Evolutionary conservation across 1,284 basidiomycete species (phyloP).

Genomic region (Fistulina hepatica): DNA sequence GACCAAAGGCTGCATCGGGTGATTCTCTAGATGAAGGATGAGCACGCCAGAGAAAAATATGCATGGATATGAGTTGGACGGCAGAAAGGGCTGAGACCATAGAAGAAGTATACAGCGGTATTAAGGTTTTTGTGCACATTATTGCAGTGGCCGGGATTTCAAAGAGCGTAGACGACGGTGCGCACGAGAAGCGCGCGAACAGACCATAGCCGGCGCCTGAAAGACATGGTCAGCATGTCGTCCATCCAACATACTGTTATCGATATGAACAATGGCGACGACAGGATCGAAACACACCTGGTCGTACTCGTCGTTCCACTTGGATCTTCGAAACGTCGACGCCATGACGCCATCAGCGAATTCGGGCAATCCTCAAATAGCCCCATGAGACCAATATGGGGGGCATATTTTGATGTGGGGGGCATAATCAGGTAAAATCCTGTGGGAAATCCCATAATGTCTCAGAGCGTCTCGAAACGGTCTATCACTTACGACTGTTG

Average conservation of each 20-base stretch:
- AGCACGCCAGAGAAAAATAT: constrained; percentile 47
- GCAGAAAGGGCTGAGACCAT: constrained; percentile 35
- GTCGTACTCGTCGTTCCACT: too few relatives aligned
- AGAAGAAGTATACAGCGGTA: constrained; percentile 40
- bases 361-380: too few relatives aligned
- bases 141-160: constrained; percentile 58
- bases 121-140: constrained; percentile 59
- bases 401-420: too few relatives aligned
- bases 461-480: too few relatives aligned
- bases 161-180: constrained; percentile 51
- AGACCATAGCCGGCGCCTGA: constrained; percentile 52
- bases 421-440: too few relatives aligned
- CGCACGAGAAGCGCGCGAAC: constrained; percentile 32
- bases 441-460: too few relatives aligned
- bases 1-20: constrained; percentile 51
- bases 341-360: too few relatives aligned
- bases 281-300: too few relatives aligned
- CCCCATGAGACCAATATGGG: too few relatives aligned
- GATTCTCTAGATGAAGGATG: constrained; percentile 22
- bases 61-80: constrained; percentile 49
- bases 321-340: too few relatives aligned
- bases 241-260: background rate
- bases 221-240: background rate
- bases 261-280: too few relatives aligned
- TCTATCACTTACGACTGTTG: too few relatives aligned